These are phyloP conservation scores for Tilletia setariae DNA, from an alignment of 1,284 basidiomycete species.

Conservation along the genomic window DNA sequence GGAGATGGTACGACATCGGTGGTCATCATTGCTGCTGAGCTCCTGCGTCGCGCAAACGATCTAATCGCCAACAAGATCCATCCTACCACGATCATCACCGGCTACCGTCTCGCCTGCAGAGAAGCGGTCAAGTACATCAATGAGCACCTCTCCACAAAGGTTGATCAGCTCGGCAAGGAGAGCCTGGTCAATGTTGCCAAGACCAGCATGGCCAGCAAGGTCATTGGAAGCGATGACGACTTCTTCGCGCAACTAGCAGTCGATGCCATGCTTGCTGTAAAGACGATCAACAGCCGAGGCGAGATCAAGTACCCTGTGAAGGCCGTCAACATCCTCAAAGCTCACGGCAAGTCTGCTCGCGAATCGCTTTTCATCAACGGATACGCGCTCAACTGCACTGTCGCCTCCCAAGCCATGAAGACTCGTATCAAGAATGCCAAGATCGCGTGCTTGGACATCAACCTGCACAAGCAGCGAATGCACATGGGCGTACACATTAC, in stretches of 20 bases:
- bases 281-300: conserved; percentile 87
- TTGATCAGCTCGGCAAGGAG: conserved; percentile 84
- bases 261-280: conserved; percentile 96
- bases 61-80: conserved; percentile 98
- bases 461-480: conserved; percentile 95
- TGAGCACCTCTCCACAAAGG: conserved; percentile 92
- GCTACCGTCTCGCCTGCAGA: conserved; percentile 91
- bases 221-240: conserved; percentile 96
- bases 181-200: conserved; percentile 94
- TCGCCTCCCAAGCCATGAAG: conserved; percentile 99
- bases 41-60: conserved; percentile 91
- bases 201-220: conserved; percentile 98
- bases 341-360: conserved; percentile 86
- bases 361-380: conserved; percentile 94
- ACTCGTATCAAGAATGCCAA: conserved; percentile 87
- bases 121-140: conserved; percentile 99
- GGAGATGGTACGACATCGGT: conserved; percentile 99
- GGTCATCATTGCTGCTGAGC: conserved; percentile 93
- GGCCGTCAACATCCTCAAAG: conserved; percentile 98
- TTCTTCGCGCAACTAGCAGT: conserved; percentile 98
- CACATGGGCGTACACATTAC: conserved; percentile 96
- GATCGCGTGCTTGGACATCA: conserved; percentile 98
- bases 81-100: conserved; percentile 98
- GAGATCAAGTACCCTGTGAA: conserved; percentile 99
- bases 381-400: conserved; percentile 97